Evolutionary conservation across 306 rosid genomes (phyloP), one percentile per base, ranked within the genome.

Genomic region (Cicer arietinum): DNA sequence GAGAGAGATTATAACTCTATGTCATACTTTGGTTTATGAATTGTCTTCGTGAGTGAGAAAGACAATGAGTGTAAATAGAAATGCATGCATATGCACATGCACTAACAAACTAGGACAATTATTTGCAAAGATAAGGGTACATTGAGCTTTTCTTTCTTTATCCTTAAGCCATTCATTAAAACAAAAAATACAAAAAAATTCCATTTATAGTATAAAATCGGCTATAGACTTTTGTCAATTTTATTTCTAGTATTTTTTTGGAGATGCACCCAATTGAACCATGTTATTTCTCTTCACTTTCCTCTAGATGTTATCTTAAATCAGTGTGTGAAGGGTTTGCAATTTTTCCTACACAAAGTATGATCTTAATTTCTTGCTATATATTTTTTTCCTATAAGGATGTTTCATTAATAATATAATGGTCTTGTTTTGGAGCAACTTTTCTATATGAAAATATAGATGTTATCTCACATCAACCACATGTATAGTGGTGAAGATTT

Each of bases 81-180:
- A 30, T 41, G 4, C 16, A 41, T 3, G 39, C n/a, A 44, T 47
- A 74, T 60, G 39, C n/a, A 44, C 59, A 74, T 60, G 60, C 30
- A 60, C 69, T n/a, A 74, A 69, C 46, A 30, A 69, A 5, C 39
- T 60, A 30, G 40, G 9, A 60, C 70, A 60, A 46, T 35, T 60
- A 60, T 44, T 73, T 41, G 22, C 18, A 60, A 25, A 40, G 78
- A 74, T 61, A 61, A 35, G 48, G 50, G 70, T 47, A 2, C 69
- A 44, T 25, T 13, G 6, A 45, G 72, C 72, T 67, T 46, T 46
- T 46, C 72, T 64, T 18, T 42, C 52, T 65, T 42, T 43, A 65
- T 65, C 10, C 56, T 30, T 44, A 67, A 67, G 42, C 18, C 53
- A 67, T 54, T 6, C 7, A 10, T 44, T 5, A 14, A 41, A 17